Base-by-base conservation (phyloP, 129 eudicot genomes). In the Centaurea solstitialis region DNA sequence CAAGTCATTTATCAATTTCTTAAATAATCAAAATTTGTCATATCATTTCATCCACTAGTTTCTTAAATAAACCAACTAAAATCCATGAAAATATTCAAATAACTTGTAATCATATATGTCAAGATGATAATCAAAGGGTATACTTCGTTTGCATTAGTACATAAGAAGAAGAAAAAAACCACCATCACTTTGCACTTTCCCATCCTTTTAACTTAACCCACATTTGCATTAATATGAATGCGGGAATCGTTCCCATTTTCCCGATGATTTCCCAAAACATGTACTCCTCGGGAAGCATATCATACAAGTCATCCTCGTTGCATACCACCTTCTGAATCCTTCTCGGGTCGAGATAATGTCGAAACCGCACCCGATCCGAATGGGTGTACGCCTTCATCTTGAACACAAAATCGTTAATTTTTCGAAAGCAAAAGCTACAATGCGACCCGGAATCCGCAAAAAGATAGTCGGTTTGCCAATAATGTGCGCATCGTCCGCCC, bases 321-420 rank as follows among this genome's bases (percentile, higher is more conserved):
- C 94, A 90, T 9, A 87, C 87, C 18, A 83, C 82, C 1, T 79
- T 78, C 45, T 90, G 94, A 30, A 90, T 90, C 81, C 94, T 90
- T 50, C 81, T 79, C 15, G 94, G 94, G 79, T 80, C 84, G 17
- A 90, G 82, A 86, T 76, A 74, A 77, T 85, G 94, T 10, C 85
- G 62, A 28, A 87, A 90, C 86, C 91, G 64, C 9, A 90, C 78
- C 6, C 94, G 47, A 33, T 90, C 94, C 1, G 75, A 83, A 26
- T 90, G 94, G 72, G 91, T 87, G 45, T 90, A 90, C 0, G 94
- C 94, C 68, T 87, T 87, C 94, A 90, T 90, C 61, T 90, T 90
- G 72, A 90, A 90, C 71, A 90, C 84, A 9, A 90, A 90, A 53
- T 87, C 94, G 9, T 78, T 81, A 0, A 90, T 83, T 18, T 81